A percentile compares a stretch with the other conserved stretches of the same genome.
These are phyloP conservation scores for Seiridium unicorne DNA, from an alignment of 2,329 filamentous ascomycete species.

Conservation along the genomic window DNA sequence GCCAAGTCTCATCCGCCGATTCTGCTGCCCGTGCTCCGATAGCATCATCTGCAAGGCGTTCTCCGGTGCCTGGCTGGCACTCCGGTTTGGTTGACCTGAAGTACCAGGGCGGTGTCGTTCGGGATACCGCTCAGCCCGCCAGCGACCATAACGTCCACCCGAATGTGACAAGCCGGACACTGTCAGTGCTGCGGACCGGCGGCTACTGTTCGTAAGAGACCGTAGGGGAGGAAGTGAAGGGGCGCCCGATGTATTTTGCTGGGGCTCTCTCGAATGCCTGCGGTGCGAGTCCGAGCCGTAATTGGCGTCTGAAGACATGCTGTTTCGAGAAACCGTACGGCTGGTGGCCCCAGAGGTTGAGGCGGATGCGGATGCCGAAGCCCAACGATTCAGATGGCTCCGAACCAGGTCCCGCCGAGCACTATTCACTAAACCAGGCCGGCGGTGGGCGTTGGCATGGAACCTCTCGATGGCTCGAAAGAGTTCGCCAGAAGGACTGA, in stretches of 20 bases:
- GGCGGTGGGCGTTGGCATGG: constrained; percentile 30
- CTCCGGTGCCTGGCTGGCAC: not conserved
- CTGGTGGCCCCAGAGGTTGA: constrained; percentile 7
- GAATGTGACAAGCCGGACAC: constrained; percentile 15
- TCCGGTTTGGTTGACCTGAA: not conserved
- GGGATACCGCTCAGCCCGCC: constrained; percentile 19
- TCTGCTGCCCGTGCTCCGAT: constrained; percentile 1
- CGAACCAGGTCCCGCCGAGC: constrained; percentile 18
- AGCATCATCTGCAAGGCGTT: not conserved
- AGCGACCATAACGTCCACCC: constrained; percentile 13
- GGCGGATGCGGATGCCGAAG: constrained; percentile 18
- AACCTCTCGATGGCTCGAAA: constrained; percentile 40
- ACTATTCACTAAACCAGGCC: constrained; percentile 18
- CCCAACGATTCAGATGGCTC: constrained; percentile 21
- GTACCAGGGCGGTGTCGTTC: constrained; percentile 6
- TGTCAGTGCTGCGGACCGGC: constrained; percentile 18
- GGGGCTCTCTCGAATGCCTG: constrained; percentile 34
- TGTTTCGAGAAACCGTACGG: constrained; percentile 19
- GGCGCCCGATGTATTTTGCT: constrained; percentile 12
- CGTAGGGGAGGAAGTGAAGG: constrained; percentile 36
- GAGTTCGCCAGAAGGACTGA: constrained; percentile 41
- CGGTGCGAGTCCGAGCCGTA: constrained; percentile 28
- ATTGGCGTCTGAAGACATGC: constrained; percentile 34
- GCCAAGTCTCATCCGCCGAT: not conserved
- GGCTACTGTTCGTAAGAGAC: constrained; percentile 27